A percentile compares a stretch with the other conserved stretches of the same genome.
phyloP scores from a whole-genome alignment of 2,329 filamentous ascomycete species.

The Westerdykella ornata region DNA sequence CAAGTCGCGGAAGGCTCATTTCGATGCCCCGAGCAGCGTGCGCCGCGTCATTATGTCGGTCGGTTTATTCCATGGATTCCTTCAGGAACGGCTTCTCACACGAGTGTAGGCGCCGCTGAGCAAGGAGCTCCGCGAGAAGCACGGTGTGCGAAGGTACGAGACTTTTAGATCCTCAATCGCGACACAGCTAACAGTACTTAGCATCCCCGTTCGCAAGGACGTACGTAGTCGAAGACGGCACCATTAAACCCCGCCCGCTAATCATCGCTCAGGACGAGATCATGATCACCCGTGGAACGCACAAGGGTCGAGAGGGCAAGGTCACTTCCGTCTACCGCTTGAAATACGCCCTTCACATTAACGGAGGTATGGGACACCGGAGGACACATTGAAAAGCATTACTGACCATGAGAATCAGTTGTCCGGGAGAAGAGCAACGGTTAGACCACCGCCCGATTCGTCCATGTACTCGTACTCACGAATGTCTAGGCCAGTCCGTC shows the following conservation, averaged over 20 bases:
- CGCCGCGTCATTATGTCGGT: constrained; percentile 84
- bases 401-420: constrained; percentile 45
- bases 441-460: constrained; percentile 1
- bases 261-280: constrained; percentile 60
- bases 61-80: constrained; percentile 57
- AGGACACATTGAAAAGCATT: not conserved
- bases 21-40: constrained; percentile 86
- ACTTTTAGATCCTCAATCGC: not conserved
- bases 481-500: constrained; percentile 64
- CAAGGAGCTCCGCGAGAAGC: constrained; percentile 94
- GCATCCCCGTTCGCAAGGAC: constrained; percentile 93
- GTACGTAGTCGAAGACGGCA: constrained; percentile 36
- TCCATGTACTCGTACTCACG: constrained; percentile 1
- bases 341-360: constrained; percentile 95
- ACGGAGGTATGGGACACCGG: constrained; percentile 52
- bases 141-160: constrained; percentile 94
- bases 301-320: constrained; percentile 99
- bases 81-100: constrained; percentile 25
- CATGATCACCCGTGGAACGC: constrained; percentile 79
- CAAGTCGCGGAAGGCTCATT: constrained; percentile 99
- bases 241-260: constrained; percentile 13
- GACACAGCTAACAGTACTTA: constrained; percentile 10
- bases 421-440: constrained; percentile 92
- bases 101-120: constrained; percentile 34
- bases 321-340: constrained; percentile 74